Evolutionary conservation across 306 rosid species (phyloP).

Genomic region (Cucurbita moschata): DNA sequence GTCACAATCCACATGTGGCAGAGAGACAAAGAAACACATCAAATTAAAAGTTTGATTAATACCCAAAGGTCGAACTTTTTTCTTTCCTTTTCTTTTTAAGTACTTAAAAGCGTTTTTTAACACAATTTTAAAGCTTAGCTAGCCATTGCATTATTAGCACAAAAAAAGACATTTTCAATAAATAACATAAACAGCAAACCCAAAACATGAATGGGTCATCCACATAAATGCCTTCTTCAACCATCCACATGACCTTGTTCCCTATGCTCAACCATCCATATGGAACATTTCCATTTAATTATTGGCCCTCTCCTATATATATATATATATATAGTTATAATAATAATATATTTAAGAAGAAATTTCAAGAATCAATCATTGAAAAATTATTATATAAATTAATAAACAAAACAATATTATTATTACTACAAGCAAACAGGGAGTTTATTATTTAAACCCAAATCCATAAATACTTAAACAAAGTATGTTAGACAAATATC

Average conservation of each 20-base stretch:
- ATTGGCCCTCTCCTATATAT: conserved; percentile 4
- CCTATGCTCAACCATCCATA: conserved; percentile 23
- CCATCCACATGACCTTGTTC: conserved; percentile 62
- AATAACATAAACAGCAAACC: not conserved
- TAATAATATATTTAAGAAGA: not conserved
- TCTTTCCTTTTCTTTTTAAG: no score
- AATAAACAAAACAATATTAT: not conserved
- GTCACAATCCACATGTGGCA: not conserved
- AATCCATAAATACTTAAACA: not conserved
- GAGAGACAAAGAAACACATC: not conserved
- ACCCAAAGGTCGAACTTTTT: not conserved
- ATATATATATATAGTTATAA: not conserved
- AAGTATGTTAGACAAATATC: conserved; percentile 1
- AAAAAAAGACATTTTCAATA: not conserved
- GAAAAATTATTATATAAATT: not conserved
- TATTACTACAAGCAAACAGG: conserved; percentile 5
- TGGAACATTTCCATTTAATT: conserved; percentile 29
- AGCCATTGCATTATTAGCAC: not conserved
- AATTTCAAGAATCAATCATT: conserved; percentile 7
- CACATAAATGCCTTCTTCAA: conserved; percentile 37
- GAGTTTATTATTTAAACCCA: conserved; percentile 1
- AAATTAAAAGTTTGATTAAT: not conserved
- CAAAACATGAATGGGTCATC: conserved; percentile 15
- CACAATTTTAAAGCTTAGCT: no score
- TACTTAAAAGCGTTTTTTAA: not conserved